Conservation (phyloP, 169 alveolate species). For the Eimeria falciformis region DNA sequence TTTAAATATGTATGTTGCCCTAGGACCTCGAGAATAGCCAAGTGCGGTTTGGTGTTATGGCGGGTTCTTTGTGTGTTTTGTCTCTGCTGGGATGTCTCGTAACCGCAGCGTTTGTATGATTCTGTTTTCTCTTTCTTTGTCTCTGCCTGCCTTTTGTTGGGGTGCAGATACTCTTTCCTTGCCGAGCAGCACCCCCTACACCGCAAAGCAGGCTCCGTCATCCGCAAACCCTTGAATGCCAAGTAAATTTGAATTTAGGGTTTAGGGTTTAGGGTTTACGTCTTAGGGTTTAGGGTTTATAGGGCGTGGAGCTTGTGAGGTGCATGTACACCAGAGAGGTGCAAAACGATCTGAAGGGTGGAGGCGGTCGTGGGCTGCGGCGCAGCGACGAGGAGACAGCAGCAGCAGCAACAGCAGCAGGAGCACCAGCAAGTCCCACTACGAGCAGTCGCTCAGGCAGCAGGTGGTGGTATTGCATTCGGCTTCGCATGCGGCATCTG, state of each 20-base stretch:
- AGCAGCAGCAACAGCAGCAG: conserved; percentile 19
- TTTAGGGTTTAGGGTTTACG: too few species aligned
- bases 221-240: conserved; percentile 59
- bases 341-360: not conserved
- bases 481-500: conserved; percentile 74
- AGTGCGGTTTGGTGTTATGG: not conserved
- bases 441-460: not conserved
- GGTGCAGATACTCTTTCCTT: conserved; percentile 70
- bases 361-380: not conserved
- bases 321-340: not conserved
- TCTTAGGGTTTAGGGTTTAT: too few species aligned
- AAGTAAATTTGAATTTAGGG: conserved; percentile 40
- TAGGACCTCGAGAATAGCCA: not conserved
- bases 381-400: conserved; percentile 14
- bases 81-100: not conserved
- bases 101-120: not conserved
- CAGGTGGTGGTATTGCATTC: conserved; percentile 62
- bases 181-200: conserved; percentile 76
- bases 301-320: too few species aligned
- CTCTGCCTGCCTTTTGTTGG: not conserved
- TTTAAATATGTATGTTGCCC: not conserved
- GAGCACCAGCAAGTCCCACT: not conserved
- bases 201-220: conserved; percentile 74
- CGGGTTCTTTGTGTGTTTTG: not conserved
- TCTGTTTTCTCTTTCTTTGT: not conserved